These are phyloP conservation scores for Coniferiporia weirii DNA, from an alignment of 1,284 basidiomycete genomes.

Conservation along the genomic window DNA sequence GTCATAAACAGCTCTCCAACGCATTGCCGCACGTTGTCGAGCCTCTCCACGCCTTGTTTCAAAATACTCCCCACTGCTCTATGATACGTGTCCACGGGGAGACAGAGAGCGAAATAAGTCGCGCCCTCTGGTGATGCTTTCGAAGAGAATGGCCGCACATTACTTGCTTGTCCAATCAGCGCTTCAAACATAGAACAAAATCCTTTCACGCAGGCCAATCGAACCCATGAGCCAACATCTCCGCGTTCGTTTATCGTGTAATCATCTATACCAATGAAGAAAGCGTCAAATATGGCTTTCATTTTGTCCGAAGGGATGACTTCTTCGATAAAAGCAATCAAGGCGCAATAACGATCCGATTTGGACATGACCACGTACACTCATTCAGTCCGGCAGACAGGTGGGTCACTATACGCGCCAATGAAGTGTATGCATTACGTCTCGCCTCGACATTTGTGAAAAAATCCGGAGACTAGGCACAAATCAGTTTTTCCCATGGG, in stretches of 20 bases:
- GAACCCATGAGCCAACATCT: constrained; percentile 96
- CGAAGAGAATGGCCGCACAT: constrained; percentile 43
- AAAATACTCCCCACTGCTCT: constrained; percentile 62
- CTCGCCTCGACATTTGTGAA: constrained; percentile 60
- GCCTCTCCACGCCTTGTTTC: constrained; percentile 87
- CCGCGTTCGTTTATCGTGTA: constrained; percentile 93
- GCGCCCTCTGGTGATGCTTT: constrained; percentile 27
- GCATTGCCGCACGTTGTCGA: constrained; percentile 84
- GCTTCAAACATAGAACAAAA: constrained; percentile 30
- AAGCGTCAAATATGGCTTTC: constrained; percentile 42
- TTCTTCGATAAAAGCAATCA: constrained; percentile 31
- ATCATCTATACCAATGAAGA: constrained; percentile 73
- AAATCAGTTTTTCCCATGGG: constrained; percentile 22
- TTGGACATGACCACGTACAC: constrained; percentile 35
- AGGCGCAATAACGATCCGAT: constrained; percentile 3
- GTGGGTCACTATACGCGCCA: constrained; percentile 52
- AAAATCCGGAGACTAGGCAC: constrained; percentile 37
- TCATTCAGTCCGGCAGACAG: constrained; percentile 38
- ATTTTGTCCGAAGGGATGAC: constrained; percentile 38
- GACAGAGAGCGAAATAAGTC: constrained; percentile 45
- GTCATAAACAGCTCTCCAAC: constrained; percentile 62
- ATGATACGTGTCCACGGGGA: constrained; percentile 57
- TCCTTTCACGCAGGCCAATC: constrained; percentile 68
- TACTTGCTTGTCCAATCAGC: constrained; percentile 27
- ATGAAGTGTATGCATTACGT: constrained; percentile 64